Evolutionary conservation across 257 asterid genomes (phyloP), one percentile per base, ranked within the genome.

Genomic region (Cinchona pubescens): DNA sequence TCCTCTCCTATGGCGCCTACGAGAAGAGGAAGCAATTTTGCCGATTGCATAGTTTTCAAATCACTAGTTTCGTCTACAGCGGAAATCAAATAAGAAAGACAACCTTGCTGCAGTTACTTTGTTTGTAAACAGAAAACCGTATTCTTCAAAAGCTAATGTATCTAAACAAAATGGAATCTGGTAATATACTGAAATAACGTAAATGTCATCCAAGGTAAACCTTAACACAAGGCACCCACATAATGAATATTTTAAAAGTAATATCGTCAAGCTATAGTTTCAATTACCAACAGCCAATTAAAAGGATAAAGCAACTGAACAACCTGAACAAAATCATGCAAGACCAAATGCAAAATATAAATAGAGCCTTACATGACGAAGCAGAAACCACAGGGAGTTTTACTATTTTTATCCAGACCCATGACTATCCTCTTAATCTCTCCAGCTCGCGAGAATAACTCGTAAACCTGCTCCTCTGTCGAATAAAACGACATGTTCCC

Each of bases 381-480:
- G 87, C 98, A 92, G 92, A 94, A 94, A 38, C 99, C 99, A 80
- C 99, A 94, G 11, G 99, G 98, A 49, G 99, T 94, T 82, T 92
- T 94, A 59, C 79, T 79, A 78, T 94, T 94, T 86, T 94, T 94
- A 79, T 94, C 99, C 88, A 94, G 85, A 71, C 99, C 99, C 99
- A 94, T 92, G 82, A 86, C 80, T 63, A 94, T 92, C 94, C 89
- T 92, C 75, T 89, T 94, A 67, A 94, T 83, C 91, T 94, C 99
- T 60, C 99, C 99, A 19, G 99, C 91, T 51, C 98, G 88, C 14
- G 94, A 79, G 81, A 95, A 92, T 61, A 95, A 78, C 90, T 95
- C 99, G 42, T 91, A 95, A 67, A 92, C 94, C 81, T 95, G 99
- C 90, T 95, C 99, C 86, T 95, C 99, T 4, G 99, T 95, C 0